Base-by-base conservation (phyloP, 148 eudicot genomes). In the Gaultheria prostrata region DNA sequence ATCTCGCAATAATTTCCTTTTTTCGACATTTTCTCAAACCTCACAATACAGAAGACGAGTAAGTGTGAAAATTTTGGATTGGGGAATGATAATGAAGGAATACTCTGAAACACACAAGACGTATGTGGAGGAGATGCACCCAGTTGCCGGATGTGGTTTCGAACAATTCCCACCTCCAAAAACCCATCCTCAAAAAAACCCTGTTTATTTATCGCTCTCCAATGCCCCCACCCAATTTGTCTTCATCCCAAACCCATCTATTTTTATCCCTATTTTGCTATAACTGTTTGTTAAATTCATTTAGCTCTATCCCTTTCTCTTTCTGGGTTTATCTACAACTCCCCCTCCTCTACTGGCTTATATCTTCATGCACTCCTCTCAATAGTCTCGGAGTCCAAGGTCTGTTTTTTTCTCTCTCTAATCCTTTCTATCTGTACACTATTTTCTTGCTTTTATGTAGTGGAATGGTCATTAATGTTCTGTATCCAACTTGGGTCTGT, bases 111-210 rank as follows among this genome's bases (percentile, higher is more conserved):
- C 94, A 92, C 97, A 94, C 89, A 89, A 82, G 83, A 78, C 21
- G 82, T 88, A 24, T 89, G 94, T 94, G 97, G 93, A 87, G 83
- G 89, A 90, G 86, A 85, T 82, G 54, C 63, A 83, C 49, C 85
- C 87, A 50, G 17, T 85, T 89, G 82, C 74, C 51, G 86, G 95
- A 92, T 92, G 85, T 73, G 86, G 87, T 85, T 86, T 85, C 80
- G 53, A 63, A 20, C 10, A 92, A 84, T 91, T 51, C 89, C 80
- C 87, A 91, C 98, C 95, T 88, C 89, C 90, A 91, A 91, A 91
- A 85, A 74, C 85, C 76, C 76, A 85, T 88, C 91, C 78, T 69
- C 80, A 46, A 46, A 35, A 46, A 39, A 39, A 39, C 43, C 43
- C 73, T 49, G 21, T 32, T 21, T 71, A 21, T 82, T 43, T 70